These are phyloP conservation scores for Mariannaea elegans DNA, from an alignment of 2,329 filamentous ascomycete genomes.

Conservation along the genomic window DNA sequence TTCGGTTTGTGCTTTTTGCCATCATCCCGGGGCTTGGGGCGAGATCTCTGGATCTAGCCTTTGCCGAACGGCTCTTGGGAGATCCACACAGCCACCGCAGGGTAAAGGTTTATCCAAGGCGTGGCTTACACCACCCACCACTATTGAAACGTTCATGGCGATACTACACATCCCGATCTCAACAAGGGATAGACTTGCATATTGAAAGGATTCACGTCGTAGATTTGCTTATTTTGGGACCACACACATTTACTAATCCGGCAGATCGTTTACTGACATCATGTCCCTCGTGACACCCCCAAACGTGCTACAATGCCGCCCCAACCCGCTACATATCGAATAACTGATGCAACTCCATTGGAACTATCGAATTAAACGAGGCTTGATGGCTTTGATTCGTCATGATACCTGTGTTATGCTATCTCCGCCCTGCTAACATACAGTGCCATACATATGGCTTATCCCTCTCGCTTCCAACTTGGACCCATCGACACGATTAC, in stretches of 20 bases:
- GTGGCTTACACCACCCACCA: background rate
- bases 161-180: background rate
- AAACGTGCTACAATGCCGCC: background rate
- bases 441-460: background rate
- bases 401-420: slow-evolving; percentile 1
- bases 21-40: background rate
- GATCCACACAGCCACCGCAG: no score
- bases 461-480: slow-evolving; percentile 1
- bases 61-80: background rate
- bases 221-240: no score
- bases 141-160: background rate
- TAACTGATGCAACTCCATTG: background rate
- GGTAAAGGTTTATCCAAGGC: slow-evolving; percentile 15
- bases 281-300: slow-evolving; percentile 11
- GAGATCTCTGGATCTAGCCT: background rate
- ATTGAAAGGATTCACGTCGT: no score
- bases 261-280: slow-evolving; percentile 9
- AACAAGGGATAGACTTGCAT: no score
- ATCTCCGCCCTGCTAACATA: slow-evolving; percentile 10
- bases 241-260: slow-evolving; percentile 6
- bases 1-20: slow-evolving; percentile 13
- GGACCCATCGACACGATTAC: slow-evolving; percentile 16
- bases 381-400: slow-evolving; percentile 5
- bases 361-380: background rate
- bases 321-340: no score